Percentiles rank a stretch among this genome's conserved stretches.
These are phyloP conservation scores for Sicyos baderoa DNA, from an alignment of 306 rosid genomes.

Conservation along the genomic window DNA sequence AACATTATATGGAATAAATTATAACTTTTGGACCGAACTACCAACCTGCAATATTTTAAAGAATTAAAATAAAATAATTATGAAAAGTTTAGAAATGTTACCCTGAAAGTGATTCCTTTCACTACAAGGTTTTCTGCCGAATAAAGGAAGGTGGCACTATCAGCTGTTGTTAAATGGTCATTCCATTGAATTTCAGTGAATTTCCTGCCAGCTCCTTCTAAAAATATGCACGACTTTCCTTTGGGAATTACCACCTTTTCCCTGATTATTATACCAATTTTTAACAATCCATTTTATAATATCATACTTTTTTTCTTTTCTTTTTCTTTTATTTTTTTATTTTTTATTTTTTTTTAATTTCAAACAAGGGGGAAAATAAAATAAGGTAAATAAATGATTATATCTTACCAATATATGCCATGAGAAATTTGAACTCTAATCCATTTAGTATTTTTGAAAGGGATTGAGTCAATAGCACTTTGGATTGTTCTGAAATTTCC, in stretches of 20 bases:
- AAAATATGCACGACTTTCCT: constrained; percentile 25
- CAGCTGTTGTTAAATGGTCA: constrained; percentile 19
- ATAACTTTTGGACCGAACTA: too few relatives aligned
- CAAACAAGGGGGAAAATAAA: too few relatives aligned
- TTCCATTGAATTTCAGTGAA: constrained; percentile 21
- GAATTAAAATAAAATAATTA: too few relatives aligned
- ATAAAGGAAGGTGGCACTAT: constrained; percentile 30
- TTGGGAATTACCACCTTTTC: constrained; percentile 28
- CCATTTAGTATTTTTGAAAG: constrained; percentile 21
- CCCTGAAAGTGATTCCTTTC: constrained; percentile 29
- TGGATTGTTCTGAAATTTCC: constrained; percentile 29
- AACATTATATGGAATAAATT: too few relatives aligned
- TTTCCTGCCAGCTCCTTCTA: constrained; percentile 25
- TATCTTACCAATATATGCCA: constrained; percentile 20
- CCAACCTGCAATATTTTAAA: too few relatives aligned
- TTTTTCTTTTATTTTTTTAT: too few relatives aligned
- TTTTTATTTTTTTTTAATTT: too few relatives aligned
- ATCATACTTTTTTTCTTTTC: too few relatives aligned
- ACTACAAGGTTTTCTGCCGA: constrained; percentile 22
- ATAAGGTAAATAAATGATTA: background rate
- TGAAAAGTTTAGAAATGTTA: background rate
- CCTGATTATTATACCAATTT: constrained; percentile 11
- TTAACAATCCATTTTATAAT: too few relatives aligned
- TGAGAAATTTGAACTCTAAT: constrained; percentile 27
- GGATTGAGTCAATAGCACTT: constrained; percentile 39